Conservation (phyloP, 2,329 filamentous ascomycete genomes). For the Ascochyta fabae region DNA sequence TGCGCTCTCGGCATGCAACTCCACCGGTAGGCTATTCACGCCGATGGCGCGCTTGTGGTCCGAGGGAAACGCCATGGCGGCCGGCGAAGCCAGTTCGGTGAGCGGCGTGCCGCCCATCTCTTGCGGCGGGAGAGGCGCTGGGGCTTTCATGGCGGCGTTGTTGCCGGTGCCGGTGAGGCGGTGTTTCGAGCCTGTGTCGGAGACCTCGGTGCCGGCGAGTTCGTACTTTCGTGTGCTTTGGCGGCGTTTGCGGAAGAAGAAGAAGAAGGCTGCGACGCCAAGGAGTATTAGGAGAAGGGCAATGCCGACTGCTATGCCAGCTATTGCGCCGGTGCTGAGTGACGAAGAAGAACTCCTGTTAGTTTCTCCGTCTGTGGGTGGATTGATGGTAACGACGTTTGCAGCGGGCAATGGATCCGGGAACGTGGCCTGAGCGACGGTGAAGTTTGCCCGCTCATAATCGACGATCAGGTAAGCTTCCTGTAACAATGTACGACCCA, state of each 20-base stretch:
- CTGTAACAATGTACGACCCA: slow-evolving; percentile 72
- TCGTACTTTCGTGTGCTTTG: slow-evolving; percentile 24
- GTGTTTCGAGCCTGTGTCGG: slow-evolving; percentile 22
- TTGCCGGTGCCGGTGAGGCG: slow-evolving; percentile 2
- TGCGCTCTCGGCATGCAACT: slow-evolving; percentile 28
- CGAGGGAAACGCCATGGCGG: slow-evolving; percentile 15
- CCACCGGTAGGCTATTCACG: slow-evolving; percentile 32
- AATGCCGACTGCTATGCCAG: slow-evolving; percentile 41
- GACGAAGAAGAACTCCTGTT: slow-evolving; percentile 6
- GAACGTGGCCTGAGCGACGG: slow-evolving; percentile 50
- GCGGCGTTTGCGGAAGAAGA: slow-evolving; percentile 32
- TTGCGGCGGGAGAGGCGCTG: slow-evolving; percentile 16
- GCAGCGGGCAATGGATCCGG: slow-evolving; percentile 39
- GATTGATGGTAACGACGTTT: slow-evolving; percentile 36
- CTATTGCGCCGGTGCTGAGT: slow-evolving; percentile 39
- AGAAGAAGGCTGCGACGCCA: slow-evolving; percentile 27
- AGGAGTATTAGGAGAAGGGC: slow-evolving; percentile 26
- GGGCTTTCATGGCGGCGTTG: slow-evolving; percentile 22
- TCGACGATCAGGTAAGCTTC: slow-evolving; percentile 63
- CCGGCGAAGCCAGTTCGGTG: slow-evolving; percentile 31
- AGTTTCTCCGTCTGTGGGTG: slow-evolving; percentile 8
- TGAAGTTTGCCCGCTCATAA: slow-evolving; percentile 56
- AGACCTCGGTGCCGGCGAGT: slow-evolving; percentile 29
- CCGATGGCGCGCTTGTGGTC: slow-evolving; percentile 30
- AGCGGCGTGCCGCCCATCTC: slow-evolving; percentile 36